phyloP scores from a whole-genome alignment of 805 yeast species.

The Saccharomycopsis olivae region DNA sequence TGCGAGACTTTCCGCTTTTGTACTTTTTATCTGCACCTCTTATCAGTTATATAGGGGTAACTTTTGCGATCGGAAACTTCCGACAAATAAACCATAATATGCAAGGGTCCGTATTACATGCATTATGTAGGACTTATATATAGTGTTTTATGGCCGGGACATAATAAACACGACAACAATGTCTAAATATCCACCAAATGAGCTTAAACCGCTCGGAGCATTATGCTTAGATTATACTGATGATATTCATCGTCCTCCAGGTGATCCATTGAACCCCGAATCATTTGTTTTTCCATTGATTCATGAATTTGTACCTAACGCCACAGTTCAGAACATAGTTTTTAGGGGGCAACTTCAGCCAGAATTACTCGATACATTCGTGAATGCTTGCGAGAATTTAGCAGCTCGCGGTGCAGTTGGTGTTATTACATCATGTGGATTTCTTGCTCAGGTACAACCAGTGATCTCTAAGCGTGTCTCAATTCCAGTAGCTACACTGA shows the following conservation, averaged over 20 bases:
- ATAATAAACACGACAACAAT: too few species aligned
- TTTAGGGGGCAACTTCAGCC: slow-evolving; percentile 20
- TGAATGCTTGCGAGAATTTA: slow-evolving; percentile 22
- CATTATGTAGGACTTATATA: too few species aligned
- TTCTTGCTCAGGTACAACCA: slow-evolving; percentile 25
- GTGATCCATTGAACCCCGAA: slow-evolving; percentile 23
- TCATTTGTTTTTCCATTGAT: slow-evolving; percentile 23
- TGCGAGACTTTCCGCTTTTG: too few species aligned
- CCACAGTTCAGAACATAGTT: slow-evolving; percentile 24
- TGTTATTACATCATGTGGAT: slow-evolving; percentile 28
- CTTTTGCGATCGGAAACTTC: background rate
- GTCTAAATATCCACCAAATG: slow-evolving; percentile 21
- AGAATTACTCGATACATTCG: slow-evolving; percentile 22
- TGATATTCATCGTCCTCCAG: slow-evolving; percentile 27
- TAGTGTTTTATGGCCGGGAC: too few species aligned
- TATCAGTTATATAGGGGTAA: background rate
- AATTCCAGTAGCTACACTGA: slow-evolving; percentile 25
- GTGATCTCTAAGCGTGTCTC: slow-evolving; percentile 20
- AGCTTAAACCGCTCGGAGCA: slow-evolving; percentile 23
- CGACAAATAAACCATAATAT: background rate
- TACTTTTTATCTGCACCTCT: background rate
- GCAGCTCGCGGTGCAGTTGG: slow-evolving; percentile 26
- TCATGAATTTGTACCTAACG: slow-evolving; percentile 21
- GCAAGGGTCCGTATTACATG: too few species aligned
- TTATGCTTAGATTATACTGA: slow-evolving; percentile 23